These are phyloP conservation scores for Lagerstroemia speciosa DNA, from an alignment of 345 rosid species.

Conservation along the genomic window DNA sequence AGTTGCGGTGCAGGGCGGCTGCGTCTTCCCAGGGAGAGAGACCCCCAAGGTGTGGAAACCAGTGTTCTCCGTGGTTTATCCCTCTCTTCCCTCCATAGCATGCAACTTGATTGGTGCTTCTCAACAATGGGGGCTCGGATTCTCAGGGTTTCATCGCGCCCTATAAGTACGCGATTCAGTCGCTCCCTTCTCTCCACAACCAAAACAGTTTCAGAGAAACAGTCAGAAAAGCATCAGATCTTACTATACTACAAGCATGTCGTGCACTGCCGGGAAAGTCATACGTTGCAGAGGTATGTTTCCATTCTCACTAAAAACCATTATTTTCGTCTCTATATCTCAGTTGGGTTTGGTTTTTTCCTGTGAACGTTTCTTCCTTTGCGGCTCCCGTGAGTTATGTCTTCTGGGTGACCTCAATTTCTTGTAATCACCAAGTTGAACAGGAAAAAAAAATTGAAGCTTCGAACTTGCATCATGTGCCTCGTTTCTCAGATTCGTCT, in stretches of 20 bases:
- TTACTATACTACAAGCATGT: constrained; percentile 7
- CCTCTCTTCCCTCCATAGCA: background rate
- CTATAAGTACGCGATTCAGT: constrained; percentile 6
- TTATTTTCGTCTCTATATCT: background rate
- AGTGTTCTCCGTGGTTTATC: constrained; percentile 3
- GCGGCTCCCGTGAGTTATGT: too few species aligned
- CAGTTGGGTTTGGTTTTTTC: background rate
- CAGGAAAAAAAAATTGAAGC: too few species aligned
- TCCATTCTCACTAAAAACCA: too few species aligned
- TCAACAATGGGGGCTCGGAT: background rate
- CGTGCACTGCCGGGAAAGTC: constrained; percentile 23
- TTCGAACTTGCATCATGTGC: too few species aligned
- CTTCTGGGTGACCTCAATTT: background rate
- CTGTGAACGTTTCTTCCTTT: background rate
- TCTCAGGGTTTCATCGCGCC: background rate
- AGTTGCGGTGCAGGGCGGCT: too few species aligned
- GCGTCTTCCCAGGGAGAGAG: too few species aligned
- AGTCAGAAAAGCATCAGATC: background rate
- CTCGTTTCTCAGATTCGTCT: background rate
- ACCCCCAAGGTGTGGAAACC: background rate
- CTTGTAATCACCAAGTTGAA: too few species aligned
- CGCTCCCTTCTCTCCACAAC: constrained; percentile 9
- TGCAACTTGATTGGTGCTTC: background rate
- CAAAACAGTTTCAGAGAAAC: background rate
- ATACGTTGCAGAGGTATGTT: constrained; percentile 30